Percentiles rank a stretch among this genome's conserved stretches.
Conservation (phyloP, 2,329 filamentous ascomycete species). For the Massarina eburnea region DNA sequence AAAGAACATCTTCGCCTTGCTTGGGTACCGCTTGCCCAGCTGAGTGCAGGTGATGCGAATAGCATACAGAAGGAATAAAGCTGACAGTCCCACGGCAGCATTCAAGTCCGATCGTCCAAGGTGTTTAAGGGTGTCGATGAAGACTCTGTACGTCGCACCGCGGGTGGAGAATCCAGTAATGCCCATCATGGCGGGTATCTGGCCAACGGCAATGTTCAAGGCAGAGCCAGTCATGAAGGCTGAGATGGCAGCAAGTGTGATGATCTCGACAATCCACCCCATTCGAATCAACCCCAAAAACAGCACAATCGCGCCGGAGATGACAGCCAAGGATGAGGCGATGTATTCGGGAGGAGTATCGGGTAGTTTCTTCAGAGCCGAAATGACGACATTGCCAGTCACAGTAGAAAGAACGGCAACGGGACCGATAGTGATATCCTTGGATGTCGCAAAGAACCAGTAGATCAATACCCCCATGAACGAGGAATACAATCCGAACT, state of each 20-base stretch:
- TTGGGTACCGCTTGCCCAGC: constrained; percentile 68
- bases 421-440: constrained; percentile 96
- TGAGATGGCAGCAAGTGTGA: constrained; percentile 85
- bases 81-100: constrained; percentile 83
- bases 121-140: constrained; percentile 79
- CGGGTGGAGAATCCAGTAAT: constrained; percentile 73
- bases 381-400: constrained; percentile 75
- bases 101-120: constrained; percentile 67
- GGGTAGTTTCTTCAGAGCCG: constrained; percentile 56
- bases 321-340: constrained; percentile 66
- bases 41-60: constrained; percentile 63
- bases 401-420: constrained; percentile 94
- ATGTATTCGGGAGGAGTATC: constrained; percentile 47
- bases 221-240: constrained; percentile 99
- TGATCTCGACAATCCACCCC: constrained; percentile 93
- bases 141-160: constrained; percentile 76
- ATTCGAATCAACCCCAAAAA: constrained; percentile 77
- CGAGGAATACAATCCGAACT: constrained; percentile 91
- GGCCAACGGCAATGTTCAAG: constrained; percentile 82
- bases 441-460: constrained; percentile 98
- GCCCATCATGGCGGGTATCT: constrained; percentile 80
- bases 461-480: constrained; percentile 96
- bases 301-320: constrained; percentile 77
- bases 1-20: constrained; percentile 74
- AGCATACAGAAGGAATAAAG: constrained; percentile 74